These are phyloP conservation scores for Staphylotrichum tortipilum DNA, from an alignment of 495 filamentous ascomycete species.

Conservation along the genomic window DNA sequence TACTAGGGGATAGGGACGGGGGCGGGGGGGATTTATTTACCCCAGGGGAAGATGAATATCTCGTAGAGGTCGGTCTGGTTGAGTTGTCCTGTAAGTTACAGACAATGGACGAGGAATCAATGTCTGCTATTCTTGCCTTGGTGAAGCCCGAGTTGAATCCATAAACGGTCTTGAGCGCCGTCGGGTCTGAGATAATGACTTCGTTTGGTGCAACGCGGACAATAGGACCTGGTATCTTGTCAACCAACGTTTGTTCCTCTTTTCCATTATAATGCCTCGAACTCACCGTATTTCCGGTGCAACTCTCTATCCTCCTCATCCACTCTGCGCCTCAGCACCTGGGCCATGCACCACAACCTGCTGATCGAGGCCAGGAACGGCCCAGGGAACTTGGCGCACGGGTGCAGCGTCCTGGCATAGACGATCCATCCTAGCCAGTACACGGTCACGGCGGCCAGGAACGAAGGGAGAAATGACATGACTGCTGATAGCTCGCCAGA, in stretches of 20 bases:
- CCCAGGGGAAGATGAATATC: no score
- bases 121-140: background rate
- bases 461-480: no score
- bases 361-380: slow-evolving; percentile 5
- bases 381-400: slow-evolving; percentile 1
- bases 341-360: background rate
- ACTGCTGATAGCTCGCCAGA: no score
- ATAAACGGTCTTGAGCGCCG: slow-evolving; percentile 2
- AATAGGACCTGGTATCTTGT: background rate
- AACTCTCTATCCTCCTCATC: background rate
- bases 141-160: background rate
- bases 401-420: background rate
- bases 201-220: slow-evolving; percentile 4
- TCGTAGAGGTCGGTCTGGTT: no score
- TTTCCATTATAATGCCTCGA: no score
- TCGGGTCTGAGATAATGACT: slow-evolving; percentile 2
- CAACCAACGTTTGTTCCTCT: slow-evolving; percentile 2
- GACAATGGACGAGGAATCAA: no score
- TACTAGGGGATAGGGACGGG: no score
- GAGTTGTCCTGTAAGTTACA: no score
- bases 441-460: no score
- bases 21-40: no score
- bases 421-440: background rate
- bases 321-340: background rate
- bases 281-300: slow-evolving; percentile 6